Percentiles rank a stretch among this genome's conserved stretches.
Evolutionary conservation across 1,284 basidiomycete species (phyloP).

Genomic region (Tilletia horrida): DNA sequence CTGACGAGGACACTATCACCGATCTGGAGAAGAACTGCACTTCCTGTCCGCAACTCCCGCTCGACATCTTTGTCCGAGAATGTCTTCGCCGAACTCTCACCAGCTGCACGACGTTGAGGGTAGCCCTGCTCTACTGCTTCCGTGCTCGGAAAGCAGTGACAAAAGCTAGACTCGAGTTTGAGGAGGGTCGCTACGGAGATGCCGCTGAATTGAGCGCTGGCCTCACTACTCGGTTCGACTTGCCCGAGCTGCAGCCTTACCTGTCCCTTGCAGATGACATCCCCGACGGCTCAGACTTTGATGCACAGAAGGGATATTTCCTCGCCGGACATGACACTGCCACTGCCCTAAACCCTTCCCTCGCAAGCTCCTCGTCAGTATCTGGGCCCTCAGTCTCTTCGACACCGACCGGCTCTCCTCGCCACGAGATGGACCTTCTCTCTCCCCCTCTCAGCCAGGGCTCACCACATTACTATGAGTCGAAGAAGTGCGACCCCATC

Average conservation of each 20-base stretch:
- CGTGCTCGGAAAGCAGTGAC: slow-evolving; percentile 34
- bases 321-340: background rate
- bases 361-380: too few species aligned
- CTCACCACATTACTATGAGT: too few species aligned
- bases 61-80: slow-evolving; percentile 49
- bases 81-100: slow-evolving; percentile 50
- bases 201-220: background rate
- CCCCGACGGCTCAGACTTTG: slow-evolving; percentile 16
- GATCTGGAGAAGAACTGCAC: background rate
- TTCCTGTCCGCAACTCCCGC: slow-evolving; percentile 28
- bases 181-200: slow-evolving; percentile 4
- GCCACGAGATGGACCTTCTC: too few species aligned
- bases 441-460: too few species aligned
- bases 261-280: background rate
- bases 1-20: background rate
- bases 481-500: too few species aligned
- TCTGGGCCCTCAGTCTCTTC: too few species aligned
- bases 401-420: too few species aligned
- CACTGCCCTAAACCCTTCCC: background rate
- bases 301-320: slow-evolving; percentile 10
- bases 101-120: slow-evolving; percentile 50
- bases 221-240: background rate
- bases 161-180: slow-evolving; percentile 10
- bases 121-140: slow-evolving; percentile 48
- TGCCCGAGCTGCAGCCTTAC: background rate